phyloP scores from a whole-genome alignment of 306 rosid genomes.

The Glycine soja region DNA sequence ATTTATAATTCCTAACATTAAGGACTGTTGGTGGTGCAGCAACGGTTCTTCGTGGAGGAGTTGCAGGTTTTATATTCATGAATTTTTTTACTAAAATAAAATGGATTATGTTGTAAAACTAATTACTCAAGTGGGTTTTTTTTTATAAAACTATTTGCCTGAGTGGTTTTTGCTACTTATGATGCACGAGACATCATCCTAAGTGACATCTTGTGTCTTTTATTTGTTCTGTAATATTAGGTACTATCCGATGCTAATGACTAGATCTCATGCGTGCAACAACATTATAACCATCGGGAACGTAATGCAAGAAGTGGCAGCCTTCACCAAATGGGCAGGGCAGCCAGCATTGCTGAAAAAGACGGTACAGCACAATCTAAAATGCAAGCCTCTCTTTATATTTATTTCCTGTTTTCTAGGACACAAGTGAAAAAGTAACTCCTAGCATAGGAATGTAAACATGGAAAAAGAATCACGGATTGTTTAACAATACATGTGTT shows the following conservation, averaged over 20 bases:
- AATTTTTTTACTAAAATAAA: too few relatives aligned
- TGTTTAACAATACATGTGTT: background rate
- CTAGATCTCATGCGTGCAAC: conserved; percentile 69
- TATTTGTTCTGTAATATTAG: too few relatives aligned
- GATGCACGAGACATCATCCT: too few relatives aligned
- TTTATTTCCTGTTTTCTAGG: background rate
- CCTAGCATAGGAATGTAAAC: background rate
- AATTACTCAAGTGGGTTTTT: too few relatives aligned
- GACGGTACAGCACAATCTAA: conserved; percentile 34
- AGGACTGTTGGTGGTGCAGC: conserved; percentile 57
- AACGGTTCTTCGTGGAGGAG: conserved; percentile 65
- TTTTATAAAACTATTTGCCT: too few relatives aligned
- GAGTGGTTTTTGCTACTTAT: too few relatives aligned
- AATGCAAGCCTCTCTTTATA: conserved; percentile 1
- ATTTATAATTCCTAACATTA: too few relatives aligned
- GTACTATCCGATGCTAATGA: too few relatives aligned
- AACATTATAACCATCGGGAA: conserved; percentile 91
- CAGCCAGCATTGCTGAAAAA: conserved; percentile 89
- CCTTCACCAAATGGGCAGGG: conserved; percentile 98
- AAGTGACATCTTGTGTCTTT: too few relatives aligned
- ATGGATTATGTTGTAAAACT: too few relatives aligned
- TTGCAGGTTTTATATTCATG: conserved; percentile 75
- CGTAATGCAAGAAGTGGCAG: conserved; percentile 91
- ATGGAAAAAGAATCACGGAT: background rate
- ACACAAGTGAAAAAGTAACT: too few relatives aligned